Evolutionary conservation across 495 filamentous ascomycete species (phyloP).

Genomic region (Bryoglossum gracile): DNA sequence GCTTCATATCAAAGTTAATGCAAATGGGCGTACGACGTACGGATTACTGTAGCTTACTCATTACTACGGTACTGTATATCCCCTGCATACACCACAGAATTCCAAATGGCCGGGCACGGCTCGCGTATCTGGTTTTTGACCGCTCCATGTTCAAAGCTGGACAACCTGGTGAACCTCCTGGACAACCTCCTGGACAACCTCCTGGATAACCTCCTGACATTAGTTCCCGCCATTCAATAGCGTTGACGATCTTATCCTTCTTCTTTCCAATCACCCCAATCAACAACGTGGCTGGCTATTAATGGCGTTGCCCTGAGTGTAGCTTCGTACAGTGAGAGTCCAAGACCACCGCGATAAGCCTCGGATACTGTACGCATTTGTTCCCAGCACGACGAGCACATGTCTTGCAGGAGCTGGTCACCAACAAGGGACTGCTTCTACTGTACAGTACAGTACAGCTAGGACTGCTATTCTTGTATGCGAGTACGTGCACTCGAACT

Average conservation of each 20-base stretch:
- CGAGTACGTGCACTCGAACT: too few species aligned
- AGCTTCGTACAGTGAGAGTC: not conserved
- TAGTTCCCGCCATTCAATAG: conserved; percentile 8
- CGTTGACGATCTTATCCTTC: not conserved
- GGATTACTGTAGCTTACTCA: too few species aligned
- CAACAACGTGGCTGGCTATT: not conserved
- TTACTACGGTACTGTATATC: too few species aligned
- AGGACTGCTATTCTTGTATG: too few species aligned
- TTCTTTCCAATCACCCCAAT: not conserved
- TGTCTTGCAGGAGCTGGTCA: too few species aligned
- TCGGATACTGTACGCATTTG: not conserved
- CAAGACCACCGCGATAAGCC: not conserved
- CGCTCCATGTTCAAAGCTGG: not conserved
- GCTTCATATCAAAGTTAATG: too few species aligned
- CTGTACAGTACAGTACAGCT: too few species aligned
- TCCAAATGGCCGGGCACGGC: not conserved
- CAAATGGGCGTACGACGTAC: too few species aligned
- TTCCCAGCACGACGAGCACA: not conserved
- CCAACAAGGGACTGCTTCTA: too few species aligned
- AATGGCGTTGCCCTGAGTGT: not conserved
- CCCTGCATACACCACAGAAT: too few species aligned
- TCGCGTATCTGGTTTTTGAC: not conserved
- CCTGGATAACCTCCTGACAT: not conserved
- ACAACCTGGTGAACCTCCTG: not conserved
- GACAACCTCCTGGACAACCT: not conserved